These are phyloP conservation scores for Diaporthe ampelina DNA, from an alignment of 2,329 filamentous ascomycete species.

Conservation along the genomic window DNA sequence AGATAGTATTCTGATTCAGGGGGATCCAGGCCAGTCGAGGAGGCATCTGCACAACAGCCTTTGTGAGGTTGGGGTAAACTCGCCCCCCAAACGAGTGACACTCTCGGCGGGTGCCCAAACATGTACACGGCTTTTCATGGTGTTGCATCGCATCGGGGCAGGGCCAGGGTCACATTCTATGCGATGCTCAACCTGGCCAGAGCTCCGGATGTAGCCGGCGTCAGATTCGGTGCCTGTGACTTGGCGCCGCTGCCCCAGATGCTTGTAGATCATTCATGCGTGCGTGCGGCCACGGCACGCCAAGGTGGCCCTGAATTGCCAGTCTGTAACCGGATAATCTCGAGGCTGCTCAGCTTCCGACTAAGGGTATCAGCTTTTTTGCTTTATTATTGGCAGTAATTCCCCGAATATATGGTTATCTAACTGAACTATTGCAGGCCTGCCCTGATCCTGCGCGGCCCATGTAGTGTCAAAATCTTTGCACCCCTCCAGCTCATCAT, in stretches of 20 bases:
- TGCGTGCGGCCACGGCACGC: background rate
- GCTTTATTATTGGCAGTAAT: background rate
- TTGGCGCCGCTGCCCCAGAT: conserved; percentile 27
- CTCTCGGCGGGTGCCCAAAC: conserved; percentile 14
- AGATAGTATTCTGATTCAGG: background rate
- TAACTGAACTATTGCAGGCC: background rate
- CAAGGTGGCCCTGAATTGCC: conserved; percentile 6
- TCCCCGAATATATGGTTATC: background rate
- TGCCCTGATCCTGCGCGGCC: background rate
- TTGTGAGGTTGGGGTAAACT: background rate
- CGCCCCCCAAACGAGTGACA: too few species aligned
- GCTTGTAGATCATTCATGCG: conserved; percentile 28
- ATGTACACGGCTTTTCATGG: conserved; percentile 4
- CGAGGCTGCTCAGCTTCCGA: background rate
- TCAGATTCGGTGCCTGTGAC: conserved; percentile 27
- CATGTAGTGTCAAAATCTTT: background rate
- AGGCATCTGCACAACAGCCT: background rate
- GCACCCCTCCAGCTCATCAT: background rate
- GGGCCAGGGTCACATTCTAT: background rate
- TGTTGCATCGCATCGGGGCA: conserved; percentile 14
- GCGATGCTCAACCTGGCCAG: conserved; percentile 19
- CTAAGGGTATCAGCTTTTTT: background rate
- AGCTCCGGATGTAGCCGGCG: conserved; percentile 21
- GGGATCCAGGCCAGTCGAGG: background rate
- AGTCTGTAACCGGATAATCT: conserved; percentile 23